These are phyloP conservation scores for Smithsoniella earleae DNA, from an alignment of 163 green algal genomes.

Conservation along the genomic window DNA sequence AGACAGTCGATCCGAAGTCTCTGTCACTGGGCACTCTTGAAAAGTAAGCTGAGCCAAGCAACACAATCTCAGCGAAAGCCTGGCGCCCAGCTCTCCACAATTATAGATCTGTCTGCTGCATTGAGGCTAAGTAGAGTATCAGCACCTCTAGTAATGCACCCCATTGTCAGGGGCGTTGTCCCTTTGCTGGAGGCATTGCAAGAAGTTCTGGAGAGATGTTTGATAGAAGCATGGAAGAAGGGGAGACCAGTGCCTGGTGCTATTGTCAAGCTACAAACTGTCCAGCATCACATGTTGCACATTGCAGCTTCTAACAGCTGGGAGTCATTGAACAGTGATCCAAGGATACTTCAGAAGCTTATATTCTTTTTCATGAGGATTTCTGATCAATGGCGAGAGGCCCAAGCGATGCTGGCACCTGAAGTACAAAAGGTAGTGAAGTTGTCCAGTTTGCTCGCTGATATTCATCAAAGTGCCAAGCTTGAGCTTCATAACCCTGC, in stretches of 20 bases:
- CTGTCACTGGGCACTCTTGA: no score
- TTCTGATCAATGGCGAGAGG: background rate
- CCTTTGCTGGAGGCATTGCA: conserved; percentile 1
- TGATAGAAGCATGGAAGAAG: background rate
- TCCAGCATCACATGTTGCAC: background rate
- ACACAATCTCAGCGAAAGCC: no score
- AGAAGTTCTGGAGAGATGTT: background rate
- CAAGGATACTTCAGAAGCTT: background rate
- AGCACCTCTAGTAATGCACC: background rate
- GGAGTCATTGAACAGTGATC: background rate
- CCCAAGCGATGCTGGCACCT: no score
- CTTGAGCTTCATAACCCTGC: background rate
- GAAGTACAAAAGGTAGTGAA: no score
- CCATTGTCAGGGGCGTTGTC: background rate
- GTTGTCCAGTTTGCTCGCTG: background rate
- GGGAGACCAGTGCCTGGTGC: background rate
- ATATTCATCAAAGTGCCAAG: background rate
- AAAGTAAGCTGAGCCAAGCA: no score
- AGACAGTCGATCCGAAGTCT: no score
- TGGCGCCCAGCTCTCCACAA: no score
- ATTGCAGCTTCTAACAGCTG: background rate
- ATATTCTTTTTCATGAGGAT: background rate
- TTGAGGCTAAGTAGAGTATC: background rate
- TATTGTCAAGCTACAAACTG: background rate
- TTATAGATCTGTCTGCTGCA: background rate